Evolutionary conservation across 768 basidiomycete species (phyloP), one percentile per base, ranked within the genome.

Genomic region (Auricularia cornea): DNA sequence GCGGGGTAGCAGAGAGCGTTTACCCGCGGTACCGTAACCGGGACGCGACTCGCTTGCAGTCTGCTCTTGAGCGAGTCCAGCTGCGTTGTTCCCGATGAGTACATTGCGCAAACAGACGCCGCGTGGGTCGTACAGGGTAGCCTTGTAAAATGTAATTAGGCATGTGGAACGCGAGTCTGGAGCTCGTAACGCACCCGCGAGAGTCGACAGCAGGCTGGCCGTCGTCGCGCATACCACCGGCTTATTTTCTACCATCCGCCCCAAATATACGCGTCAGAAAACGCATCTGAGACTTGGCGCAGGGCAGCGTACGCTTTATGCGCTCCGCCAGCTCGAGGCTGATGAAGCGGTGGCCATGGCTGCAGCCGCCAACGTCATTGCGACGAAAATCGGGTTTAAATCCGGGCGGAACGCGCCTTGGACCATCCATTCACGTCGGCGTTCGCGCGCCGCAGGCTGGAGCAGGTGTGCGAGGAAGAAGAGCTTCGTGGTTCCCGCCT

Each of bases 61-160:
- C 94, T 81, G 65, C 92, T 95, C 77, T 98, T 98, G 76, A 98
- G 83, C 62, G 90, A 93, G 74, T 98, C 96, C 78, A 98, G 79
- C 87, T 95, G 70, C 44, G 23, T 63, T 30, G 31, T n/a, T n/a
- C n/a, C n/a, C n/a, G n/a, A n/a, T n/a, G 60, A 57, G 32, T 54
- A 41, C 61, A 41, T 59, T 35, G n/a, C 31, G 60, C 28, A 35
- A 41, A 59, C n/a, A n/a, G n/a, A n/a, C n/a, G n/a, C n/a, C n/a
- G n/a, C n/a, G n/a, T n/a, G n/a, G n/a, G n/a, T n/a, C 35, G 2
- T 38, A 38, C 35, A 38, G 35, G 35, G 16, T 38, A 38, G 2
- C 35, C 35, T 38, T 1, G 35, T 5, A 38, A 38, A 2, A 10
- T 38, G 8, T 14, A 38, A 38, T 0, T 38, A 38, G 16, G 35